These are phyloP conservation scores for Lipomyces oligophaga DNA, from an alignment of 805 yeast genomes.

Conservation along the genomic window DNA sequence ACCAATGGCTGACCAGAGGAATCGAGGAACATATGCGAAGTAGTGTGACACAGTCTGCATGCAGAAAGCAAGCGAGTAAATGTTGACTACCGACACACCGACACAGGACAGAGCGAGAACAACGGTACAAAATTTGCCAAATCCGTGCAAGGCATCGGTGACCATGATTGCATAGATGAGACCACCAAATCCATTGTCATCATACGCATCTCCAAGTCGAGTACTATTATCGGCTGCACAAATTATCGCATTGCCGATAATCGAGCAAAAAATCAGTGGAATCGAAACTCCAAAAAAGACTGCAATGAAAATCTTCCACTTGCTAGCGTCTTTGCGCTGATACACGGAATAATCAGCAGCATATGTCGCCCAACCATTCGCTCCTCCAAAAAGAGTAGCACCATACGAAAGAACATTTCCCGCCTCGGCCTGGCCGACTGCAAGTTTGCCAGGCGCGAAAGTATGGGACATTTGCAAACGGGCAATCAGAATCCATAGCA, in stretches of 20 bases:
- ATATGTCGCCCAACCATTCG: slow-evolving; percentile 91
- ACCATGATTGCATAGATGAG: slow-evolving; percentile 74
- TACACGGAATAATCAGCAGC: slow-evolving; percentile 91
- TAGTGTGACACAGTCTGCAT: slow-evolving; percentile 82
- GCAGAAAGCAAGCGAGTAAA: slow-evolving; percentile 84
- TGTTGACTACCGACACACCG: slow-evolving; percentile 88
- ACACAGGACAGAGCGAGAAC: slow-evolving; percentile 79
- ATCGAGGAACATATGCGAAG: slow-evolving; percentile 72
- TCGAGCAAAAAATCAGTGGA: slow-evolving; percentile 70
- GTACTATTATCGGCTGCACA: slow-evolving; percentile 54
- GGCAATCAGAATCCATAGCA: slow-evolving; percentile 73
- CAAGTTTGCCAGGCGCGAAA: slow-evolving; percentile 54
- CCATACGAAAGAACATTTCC: slow-evolving; percentile 78
- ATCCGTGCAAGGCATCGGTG: slow-evolving; percentile 74
- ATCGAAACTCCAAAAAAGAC: slow-evolving; percentile 59
- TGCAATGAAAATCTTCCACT: slow-evolving; percentile 57
- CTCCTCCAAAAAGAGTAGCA: slow-evolving; percentile 78
- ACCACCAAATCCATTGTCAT: slow-evolving; percentile 67
- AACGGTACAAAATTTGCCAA: slow-evolving; percentile 88
- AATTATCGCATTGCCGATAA: slow-evolving; percentile 82
- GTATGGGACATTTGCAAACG: slow-evolving; percentile 64
- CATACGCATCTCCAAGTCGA: slow-evolving; percentile 51
- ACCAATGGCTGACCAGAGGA: slow-evolving; percentile 74
- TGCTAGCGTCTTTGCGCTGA: slow-evolving; percentile 64
- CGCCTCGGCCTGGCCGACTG: slow-evolving; percentile 63